phyloP scores from a whole-genome alignment of 2,329 filamentous ascomycete species.

The Penicillium sp. region DNA sequence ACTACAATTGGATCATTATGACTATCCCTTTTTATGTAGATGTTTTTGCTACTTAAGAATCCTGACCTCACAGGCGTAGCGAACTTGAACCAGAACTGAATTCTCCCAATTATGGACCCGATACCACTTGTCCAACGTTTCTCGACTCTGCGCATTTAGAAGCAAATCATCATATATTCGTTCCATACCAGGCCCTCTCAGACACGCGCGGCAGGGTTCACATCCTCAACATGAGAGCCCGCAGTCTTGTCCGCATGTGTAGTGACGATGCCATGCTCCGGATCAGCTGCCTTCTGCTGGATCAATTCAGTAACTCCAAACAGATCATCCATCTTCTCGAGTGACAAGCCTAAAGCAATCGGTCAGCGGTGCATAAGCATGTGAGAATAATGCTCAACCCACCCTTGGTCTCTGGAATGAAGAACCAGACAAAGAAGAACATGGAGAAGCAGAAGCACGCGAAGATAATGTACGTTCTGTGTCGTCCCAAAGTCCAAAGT shows the following conservation, averaged over 20 bases:
- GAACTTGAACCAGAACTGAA: too few relatives aligned
- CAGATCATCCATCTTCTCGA: conserved; percentile 68
- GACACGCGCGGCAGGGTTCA: background rate
- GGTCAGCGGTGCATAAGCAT: background rate
- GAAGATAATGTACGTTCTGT: conserved; percentile 63
- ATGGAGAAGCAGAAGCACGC: conserved; percentile 66
- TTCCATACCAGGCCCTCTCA: background rate
- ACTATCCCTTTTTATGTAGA: background rate
- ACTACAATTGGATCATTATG: background rate
- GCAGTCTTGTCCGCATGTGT: conserved; percentile 13
- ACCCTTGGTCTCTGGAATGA: conserved; percentile 75
- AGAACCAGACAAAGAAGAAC: conserved; percentile 67
- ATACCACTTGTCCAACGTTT: background rate
- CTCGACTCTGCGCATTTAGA: background rate
- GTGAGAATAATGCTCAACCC: conserved; percentile 16
- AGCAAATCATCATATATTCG: background rate
- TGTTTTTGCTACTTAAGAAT: background rate
- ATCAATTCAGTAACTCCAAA: conserved; percentile 60
- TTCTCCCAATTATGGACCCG: too few relatives aligned
- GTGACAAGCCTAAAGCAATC: conserved; percentile 42
- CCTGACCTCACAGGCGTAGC: too few relatives aligned
- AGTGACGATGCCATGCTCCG: conserved; percentile 16
- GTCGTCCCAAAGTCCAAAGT: background rate
- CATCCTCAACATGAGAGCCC: conserved; percentile 18
- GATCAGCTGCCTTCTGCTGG: conserved; percentile 24